phyloP scores from a whole-genome alignment of 2,329 filamentous ascomycete genomes.

The Claviceps sp. region DNA sequence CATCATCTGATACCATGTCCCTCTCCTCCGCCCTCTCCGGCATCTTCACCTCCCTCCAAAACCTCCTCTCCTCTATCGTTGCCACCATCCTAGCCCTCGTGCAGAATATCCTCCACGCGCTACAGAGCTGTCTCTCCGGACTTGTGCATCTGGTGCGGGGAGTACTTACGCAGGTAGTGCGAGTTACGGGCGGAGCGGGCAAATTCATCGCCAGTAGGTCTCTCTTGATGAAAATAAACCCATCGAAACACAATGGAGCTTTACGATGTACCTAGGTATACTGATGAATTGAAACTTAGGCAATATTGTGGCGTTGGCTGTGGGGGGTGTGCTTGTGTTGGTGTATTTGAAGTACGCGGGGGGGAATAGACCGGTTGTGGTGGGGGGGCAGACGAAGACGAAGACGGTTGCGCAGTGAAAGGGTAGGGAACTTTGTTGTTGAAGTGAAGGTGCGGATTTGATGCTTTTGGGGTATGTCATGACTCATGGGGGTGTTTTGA shows the following conservation, averaged over 20 bases:
- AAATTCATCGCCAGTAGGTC: slow-evolving; percentile 26
- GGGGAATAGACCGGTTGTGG: slow-evolving; percentile 15
- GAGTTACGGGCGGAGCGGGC: slow-evolving; percentile 24
- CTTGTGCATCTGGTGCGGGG: slow-evolving; percentile 23
- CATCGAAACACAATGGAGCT: no score
- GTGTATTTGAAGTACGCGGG: slow-evolving; percentile 21
- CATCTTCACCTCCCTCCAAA: slow-evolving; percentile 27
- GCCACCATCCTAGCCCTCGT: slow-evolving; percentile 21
- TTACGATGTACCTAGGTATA: no score
- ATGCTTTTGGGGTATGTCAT: no score
- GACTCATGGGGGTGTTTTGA: not conserved
- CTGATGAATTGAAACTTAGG: slow-evolving; percentile 11
- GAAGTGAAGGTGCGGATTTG: no score
- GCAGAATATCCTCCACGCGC: slow-evolving; percentile 18
- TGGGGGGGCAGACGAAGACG: slow-evolving; percentile 16
- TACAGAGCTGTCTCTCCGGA: slow-evolving; percentile 24
- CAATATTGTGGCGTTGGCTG: slow-evolving; percentile 21
- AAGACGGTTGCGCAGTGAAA: slow-evolving; percentile 17
- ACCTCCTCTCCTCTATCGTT: slow-evolving; percentile 26
- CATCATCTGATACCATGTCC: slow-evolving; percentile 13
- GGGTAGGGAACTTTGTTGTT: not conserved
- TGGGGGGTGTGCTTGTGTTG: slow-evolving; percentile 21
- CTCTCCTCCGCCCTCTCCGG: slow-evolving; percentile 23
- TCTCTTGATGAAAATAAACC: not conserved
- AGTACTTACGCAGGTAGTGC: slow-evolving; percentile 21